Evolutionary conservation across 176 grass and related monocot species (phyloP), one percentile per base, ranked within the genome.

Genomic region (Leersia perrieri): DNA sequence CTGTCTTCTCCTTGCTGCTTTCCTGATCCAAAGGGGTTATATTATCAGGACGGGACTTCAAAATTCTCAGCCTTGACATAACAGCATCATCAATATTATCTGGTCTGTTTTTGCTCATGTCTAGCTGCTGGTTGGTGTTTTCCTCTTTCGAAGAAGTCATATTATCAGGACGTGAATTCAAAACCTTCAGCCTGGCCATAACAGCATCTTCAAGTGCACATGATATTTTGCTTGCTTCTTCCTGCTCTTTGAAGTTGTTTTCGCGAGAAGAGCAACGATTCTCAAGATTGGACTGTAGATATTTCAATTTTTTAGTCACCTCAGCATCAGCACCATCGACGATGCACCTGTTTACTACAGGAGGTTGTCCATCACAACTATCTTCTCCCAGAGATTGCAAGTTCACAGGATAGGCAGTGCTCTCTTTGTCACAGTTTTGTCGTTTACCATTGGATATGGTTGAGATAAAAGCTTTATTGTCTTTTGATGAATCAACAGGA

Each of bases 131-230:
- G 22, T 85, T 42, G 32, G 5, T 36, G 42, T 36, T 76, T 57
- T 63, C 61, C 64, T 63, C 49, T 63, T 69, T 70, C 3, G 32
- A 39, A 26, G 79, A 72, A 27, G 36, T 36, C 20, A 70, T 33
- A 74, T 67, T 75, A 72, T 86, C 63, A 42, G 47, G 26, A 76
- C 70, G 12, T 18, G 79, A 76, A 63, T 84, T 86, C 79, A 91
- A 85, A 81, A 87, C 63, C 68, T 22, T 51, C 7, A 86, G 62
- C 36, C 86, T 91, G 39, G 72, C 53, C 83, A 84, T 81, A 85
- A 91, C 72, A 94, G 49, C 79, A 89, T 80, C 81, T 61, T 87
- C 76, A 47, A 76, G 26, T 34, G 47, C 58, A 87, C 41, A 53
- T 72, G 34, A 32, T 64, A 28, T 63, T n/a, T 87, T 75, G 45